These are phyloP conservation scores for Aureobasidium melanogenum DNA, from an alignment of 2,329 filamentous ascomycete genomes.

Conservation along the genomic window DNA sequence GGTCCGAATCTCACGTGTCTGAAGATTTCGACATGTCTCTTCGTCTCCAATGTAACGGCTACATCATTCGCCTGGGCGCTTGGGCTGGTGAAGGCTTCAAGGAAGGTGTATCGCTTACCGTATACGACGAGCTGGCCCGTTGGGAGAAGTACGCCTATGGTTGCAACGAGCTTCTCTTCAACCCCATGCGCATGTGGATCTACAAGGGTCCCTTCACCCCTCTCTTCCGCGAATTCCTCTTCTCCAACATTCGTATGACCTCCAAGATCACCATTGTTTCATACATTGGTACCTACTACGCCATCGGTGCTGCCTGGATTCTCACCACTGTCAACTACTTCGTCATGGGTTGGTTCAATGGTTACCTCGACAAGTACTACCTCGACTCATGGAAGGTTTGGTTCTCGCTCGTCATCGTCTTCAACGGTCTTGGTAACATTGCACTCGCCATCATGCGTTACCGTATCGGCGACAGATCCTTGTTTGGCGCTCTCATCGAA, in stretches of 20 bases:
- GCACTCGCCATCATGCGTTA: constrained; percentile 55
- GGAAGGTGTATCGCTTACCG: constrained; percentile 63
- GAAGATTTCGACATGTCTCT: constrained; percentile 64
- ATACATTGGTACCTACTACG: constrained; percentile 62
- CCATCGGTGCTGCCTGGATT: constrained; percentile 58
- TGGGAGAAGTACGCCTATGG: constrained; percentile 70
- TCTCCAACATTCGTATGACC: constrained; percentile 52
- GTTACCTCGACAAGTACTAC: constrained; percentile 58
- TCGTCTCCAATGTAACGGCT: constrained; percentile 59
- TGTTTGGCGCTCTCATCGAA: constrained; percentile 43
- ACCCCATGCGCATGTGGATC: constrained; percentile 55
- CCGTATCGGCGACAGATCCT: constrained; percentile 45
- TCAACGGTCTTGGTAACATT: constrained; percentile 53
- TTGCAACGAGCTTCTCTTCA: constrained; percentile 62
- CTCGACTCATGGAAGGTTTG: constrained; percentile 58
- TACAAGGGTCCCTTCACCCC: constrained; percentile 55
- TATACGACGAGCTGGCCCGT: constrained; percentile 62
- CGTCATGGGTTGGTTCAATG: constrained; percentile 62
- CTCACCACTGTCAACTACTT: constrained; percentile 63
- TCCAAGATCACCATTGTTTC: constrained; percentile 64
- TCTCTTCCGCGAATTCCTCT: constrained; percentile 53
- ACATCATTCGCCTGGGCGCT: constrained; percentile 58
- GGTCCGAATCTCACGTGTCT: constrained; percentile 67
- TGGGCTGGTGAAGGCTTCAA: constrained; percentile 64
- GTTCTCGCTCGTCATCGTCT: constrained; percentile 55